These are phyloP conservation scores for Neurospora sp. DNA, from an alignment of 495 filamentous ascomycete species.

Conservation along the genomic window DNA sequence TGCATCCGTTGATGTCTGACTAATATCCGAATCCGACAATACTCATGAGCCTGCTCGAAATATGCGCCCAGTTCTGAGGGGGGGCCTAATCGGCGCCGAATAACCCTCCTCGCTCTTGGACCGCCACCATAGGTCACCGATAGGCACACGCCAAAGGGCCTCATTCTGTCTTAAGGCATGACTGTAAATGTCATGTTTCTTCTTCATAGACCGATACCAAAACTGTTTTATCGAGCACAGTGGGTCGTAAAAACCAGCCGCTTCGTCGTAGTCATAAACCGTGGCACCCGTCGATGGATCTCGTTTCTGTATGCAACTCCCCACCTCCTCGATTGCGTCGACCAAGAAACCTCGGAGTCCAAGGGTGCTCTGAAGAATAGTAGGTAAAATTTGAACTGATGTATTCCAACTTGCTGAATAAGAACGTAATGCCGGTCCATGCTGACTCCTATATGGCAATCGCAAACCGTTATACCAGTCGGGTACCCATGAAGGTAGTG, in stretches of 20 bases:
- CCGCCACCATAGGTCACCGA: not conserved
- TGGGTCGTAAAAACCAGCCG: accelerated
- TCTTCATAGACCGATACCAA: not conserved
- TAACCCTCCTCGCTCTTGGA: not conserved
- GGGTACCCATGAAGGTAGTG: not conserved
- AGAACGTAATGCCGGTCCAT: not conserved
- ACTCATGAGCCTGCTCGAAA: not conserved
- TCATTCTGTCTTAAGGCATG: not conserved
- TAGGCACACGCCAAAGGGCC: not conserved
- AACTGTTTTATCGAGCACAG: not conserved
- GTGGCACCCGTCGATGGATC: not conserved
- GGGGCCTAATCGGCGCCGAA: not conserved
- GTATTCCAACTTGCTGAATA: not conserved
- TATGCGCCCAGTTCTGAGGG: not conserved
- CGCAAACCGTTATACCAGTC: not conserved
- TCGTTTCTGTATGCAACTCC: not conserved
- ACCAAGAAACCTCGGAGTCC: not conserved
- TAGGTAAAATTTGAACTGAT: not conserved
- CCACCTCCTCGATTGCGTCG: not conserved
- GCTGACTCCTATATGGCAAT: not conserved
- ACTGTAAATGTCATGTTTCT: not conserved
- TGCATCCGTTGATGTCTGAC: not conserved
- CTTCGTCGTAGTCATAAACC: accelerated
- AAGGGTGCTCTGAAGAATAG: not conserved
- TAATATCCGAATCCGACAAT: not conserved